phyloP scores from a whole-genome alignment of 257 asterid species.

The Knoxia roxburghii region DNA sequence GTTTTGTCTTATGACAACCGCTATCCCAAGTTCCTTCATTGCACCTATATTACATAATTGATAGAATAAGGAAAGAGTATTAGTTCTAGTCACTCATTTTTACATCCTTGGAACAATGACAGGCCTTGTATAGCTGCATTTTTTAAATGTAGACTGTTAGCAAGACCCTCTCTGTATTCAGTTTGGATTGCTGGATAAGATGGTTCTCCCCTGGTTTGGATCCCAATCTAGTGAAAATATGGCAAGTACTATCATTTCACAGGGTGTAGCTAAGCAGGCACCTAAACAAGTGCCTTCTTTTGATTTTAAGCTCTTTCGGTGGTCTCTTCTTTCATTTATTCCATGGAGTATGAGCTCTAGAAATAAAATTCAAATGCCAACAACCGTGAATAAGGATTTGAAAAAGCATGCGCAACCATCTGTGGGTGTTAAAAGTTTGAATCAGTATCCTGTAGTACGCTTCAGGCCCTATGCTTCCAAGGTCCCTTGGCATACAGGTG shows the following conservation, averaged over 20 bases:
- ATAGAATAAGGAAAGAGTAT: background rate
- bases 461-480: conserved; percentile 84
- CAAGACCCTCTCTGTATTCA: conserved; percentile 25
- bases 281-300: conserved; percentile 29
- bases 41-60: background rate
- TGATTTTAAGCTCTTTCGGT: conserved; percentile 45
- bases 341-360: conserved; percentile 58
- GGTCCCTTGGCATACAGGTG: conserved; percentile 97
- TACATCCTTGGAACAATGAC: background rate
- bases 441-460: conserved; percentile 49
- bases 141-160: conserved; percentile 1
- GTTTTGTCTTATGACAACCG: background rate
- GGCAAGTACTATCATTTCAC: conserved; percentile 33
- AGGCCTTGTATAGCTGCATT: background rate
- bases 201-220: conserved; percentile 48
- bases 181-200: conserved; percentile 38
- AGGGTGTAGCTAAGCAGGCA: conserved; percentile 30
- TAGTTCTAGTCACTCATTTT: background rate
- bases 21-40: background rate
- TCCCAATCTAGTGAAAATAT: conserved; percentile 40
- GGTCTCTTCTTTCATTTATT: conserved; percentile 42
- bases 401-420: conserved; percentile 44
- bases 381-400: conserved; percentile 65
- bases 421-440: conserved; percentile 22
- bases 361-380: conserved; percentile 55